Percentiles rank a stretch among this genome's conserved stretches.
Evolutionary conservation across 495 filamentous ascomycete species (phyloP).

Genomic region (Daldinia vernicosa): DNA sequence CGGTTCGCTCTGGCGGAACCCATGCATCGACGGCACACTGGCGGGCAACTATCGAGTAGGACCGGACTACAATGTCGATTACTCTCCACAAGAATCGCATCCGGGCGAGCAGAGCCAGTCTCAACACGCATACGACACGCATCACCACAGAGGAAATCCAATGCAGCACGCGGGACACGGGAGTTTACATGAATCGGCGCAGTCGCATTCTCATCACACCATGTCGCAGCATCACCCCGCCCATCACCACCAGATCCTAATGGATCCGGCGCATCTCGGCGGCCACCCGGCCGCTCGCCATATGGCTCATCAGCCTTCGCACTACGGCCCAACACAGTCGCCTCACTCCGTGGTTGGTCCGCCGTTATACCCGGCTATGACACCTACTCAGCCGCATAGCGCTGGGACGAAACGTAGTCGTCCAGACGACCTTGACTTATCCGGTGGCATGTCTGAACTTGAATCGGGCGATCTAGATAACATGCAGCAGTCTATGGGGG

Average conservation of each 20-base stretch:
- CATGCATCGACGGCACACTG: constrained; percentile 74
- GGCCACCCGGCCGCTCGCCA: constrained; percentile 56
- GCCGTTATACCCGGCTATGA: constrained; percentile 56
- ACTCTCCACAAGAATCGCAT: constrained; percentile 67
- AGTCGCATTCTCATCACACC: constrained; percentile 56
- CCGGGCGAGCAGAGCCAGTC: constrained; percentile 62
- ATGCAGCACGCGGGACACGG: constrained; percentile 54
- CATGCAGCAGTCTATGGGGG: constrained; percentile 60
- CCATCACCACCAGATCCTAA: constrained; percentile 60
- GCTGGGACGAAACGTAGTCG: constrained; percentile 57
- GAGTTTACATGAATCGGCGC: constrained; percentile 56
- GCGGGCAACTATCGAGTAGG: constrained; percentile 69
- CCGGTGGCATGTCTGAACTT: constrained; percentile 58
- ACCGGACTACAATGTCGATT: constrained; percentile 70
- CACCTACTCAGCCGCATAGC: constrained; percentile 52
- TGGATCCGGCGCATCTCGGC: constrained; percentile 56
- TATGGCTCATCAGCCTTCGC: constrained; percentile 58
- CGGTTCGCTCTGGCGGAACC: constrained; percentile 76
- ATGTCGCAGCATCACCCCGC: constrained; percentile 61
- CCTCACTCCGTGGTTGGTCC: constrained; percentile 55
- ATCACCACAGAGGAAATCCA: constrained; percentile 54
- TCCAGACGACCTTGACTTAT: constrained; percentile 60
- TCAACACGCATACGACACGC: constrained; percentile 61
- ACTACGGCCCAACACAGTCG: constrained; percentile 53
- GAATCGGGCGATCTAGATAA: constrained; percentile 58